These are phyloP conservation scores for Rhodomyrtus tomentosa DNA, from an alignment of 345 rosid species.

Conservation along the genomic window DNA sequence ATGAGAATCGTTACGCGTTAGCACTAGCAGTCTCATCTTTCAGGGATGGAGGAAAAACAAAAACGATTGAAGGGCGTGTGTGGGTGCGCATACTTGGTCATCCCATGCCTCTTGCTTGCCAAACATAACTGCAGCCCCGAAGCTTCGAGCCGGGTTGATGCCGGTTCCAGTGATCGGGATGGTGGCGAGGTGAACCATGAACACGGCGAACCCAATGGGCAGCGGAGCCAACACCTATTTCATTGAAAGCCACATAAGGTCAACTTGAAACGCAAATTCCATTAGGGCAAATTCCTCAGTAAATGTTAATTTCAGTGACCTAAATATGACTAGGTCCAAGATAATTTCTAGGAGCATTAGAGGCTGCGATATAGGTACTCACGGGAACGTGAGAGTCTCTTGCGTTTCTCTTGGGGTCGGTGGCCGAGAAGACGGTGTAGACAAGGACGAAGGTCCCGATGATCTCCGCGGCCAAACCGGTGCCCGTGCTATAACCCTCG, in stretches of 20 bases:
- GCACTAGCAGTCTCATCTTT: not conserved
- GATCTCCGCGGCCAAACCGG: constrained; percentile 34
- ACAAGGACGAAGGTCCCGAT: constrained; percentile 40
- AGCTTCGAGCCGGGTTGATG: constrained; percentile 35
- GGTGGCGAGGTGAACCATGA: constrained; percentile 37
- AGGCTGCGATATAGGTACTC: not conserved
- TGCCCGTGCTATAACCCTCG: constrained; percentile 25
- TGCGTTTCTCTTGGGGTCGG: constrained; percentile 36
- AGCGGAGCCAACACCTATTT: constrained; percentile 30
- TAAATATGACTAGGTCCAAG: not conserved
- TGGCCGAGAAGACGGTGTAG: constrained; percentile 38
- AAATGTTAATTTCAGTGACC: not conserved
- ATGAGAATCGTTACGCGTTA: not conserved
- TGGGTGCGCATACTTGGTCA: constrained; percentile 19
- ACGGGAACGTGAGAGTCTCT: constrained; percentile 41
- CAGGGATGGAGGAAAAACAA: not conserved
- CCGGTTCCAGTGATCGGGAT: constrained; percentile 38
- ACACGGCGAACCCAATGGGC: constrained; percentile 37
- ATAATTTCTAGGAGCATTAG: not conserved
- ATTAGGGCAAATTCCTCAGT: not conserved
- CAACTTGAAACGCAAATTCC: not conserved
- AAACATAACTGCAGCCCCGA: constrained; percentile 30
- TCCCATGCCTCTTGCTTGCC: constrained; percentile 27
- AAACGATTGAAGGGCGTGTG: not conserved
- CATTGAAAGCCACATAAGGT: not conserved